phyloP scores from a whole-genome alignment of 2,329 filamentous ascomycete species.

The Periconia macrospinosa region DNA sequence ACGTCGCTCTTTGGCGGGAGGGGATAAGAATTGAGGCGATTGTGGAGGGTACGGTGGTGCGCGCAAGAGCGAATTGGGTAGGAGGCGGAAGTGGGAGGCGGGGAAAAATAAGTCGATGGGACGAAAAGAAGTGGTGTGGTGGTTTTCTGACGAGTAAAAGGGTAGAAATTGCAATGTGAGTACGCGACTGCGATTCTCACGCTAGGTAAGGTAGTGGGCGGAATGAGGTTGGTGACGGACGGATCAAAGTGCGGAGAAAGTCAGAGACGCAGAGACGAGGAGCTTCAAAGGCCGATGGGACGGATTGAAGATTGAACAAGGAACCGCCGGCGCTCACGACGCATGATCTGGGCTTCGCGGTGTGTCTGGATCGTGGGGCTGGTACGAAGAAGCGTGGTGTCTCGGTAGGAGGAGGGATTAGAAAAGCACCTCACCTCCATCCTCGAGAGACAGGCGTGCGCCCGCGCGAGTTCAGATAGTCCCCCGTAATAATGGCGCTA shows the following conservation, averaged over 20 bases:
- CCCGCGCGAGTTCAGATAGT: too few species aligned
- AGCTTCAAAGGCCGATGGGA: conserved; percentile 39
- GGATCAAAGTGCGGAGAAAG: conserved; percentile 37
- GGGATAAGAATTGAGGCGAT: conserved; percentile 9
- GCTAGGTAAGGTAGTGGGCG: conserved; percentile 18
- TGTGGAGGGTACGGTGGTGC: conserved; percentile 7
- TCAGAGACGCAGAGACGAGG: conserved; percentile 38
- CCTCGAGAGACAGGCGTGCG: too few species aligned
- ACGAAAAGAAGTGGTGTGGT: conserved; percentile 9
- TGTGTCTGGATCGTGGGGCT: not conserved
- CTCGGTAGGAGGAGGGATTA: not conserved
- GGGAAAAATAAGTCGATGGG: conserved; percentile 11
- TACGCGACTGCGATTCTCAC: conserved; percentile 13
- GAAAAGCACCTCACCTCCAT: too few species aligned
- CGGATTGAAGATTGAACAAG: conserved; percentile 27
- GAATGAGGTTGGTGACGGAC: conserved; percentile 29
- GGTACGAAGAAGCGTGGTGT: not conserved
- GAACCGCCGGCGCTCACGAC: conserved; percentile 17
- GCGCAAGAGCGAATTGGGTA: conserved; percentile 11
- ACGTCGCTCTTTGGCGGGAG: conserved; percentile 1
- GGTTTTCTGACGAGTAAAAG: conserved; percentile 9
- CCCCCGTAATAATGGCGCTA: not conserved
- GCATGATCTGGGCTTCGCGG: conserved; percentile 29
- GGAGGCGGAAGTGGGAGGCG: conserved; percentile 14
- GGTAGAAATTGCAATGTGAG: conserved; percentile 5